Base-by-base conservation (phyloP, 306 rosid genomes). In the Vigna reflexopilosa region DNA sequence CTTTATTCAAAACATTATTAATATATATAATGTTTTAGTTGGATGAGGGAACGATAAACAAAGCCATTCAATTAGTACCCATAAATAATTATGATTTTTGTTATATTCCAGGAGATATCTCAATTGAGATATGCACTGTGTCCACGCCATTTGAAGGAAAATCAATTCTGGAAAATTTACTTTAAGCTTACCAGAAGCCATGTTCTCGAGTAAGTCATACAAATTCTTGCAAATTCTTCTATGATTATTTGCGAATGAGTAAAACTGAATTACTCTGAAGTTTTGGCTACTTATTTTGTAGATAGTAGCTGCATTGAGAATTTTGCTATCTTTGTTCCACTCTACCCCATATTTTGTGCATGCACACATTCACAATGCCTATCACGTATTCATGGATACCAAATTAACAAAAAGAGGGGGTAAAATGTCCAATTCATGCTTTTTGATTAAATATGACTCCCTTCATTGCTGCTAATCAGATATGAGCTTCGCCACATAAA, bases 91-190 rank as follows among this genome's bases (percentile, higher is more conserved):
- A 8, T 54, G 22, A 34, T n/a, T 69, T 61, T 69, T 55, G 34
- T 40, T 70, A 36, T 81, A 49, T 86, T 86, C 55, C 87, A 94
- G 97, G 97, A 92, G 76, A 84, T 94, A 61, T 89, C 98, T 22
- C 93, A 88, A 44, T 83, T 94, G 34, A 84, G 98, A 82, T 94
- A 88, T 65, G 85, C 65, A 78, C 84, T 92, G n/a, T 94, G 98
- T 83, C 98, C 98, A 3, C 87, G 96, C 73, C 87, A 80, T 84
- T 77, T 94, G 91, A 94, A 90, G 93, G 98, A 94, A 80, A 73
- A 76, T 14, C 91, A 90, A 47, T 92, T 94, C 86, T 94, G 98
- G 98, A 88, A 73, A 78, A 88, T 90, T 79, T 92, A 92, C 84
- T 94, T 94, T 81, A 65, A 68, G 74, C 97, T 94, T 80, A 90